These are phyloP conservation scores for Lodderomyces metapsilosis DNA, from an alignment of 1,139 yeast genomes.

Conservation along the genomic window DNA sequence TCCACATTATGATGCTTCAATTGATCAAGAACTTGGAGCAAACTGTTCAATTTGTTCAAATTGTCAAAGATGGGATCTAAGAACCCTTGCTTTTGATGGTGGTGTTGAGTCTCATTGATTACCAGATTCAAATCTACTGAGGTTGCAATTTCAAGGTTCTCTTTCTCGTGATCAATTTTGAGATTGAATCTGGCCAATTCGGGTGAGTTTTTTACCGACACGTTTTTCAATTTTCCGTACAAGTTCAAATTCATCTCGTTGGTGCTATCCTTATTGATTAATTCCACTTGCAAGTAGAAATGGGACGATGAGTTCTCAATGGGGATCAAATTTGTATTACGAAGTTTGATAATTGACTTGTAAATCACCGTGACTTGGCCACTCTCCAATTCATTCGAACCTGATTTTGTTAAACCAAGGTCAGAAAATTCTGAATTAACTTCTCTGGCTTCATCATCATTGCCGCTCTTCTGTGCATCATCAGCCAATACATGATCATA, in stretches of 20 bases:
- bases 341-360: conserved; percentile 33
- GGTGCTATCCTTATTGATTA: conserved; percentile 19
- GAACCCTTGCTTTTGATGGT: conserved; percentile 10
- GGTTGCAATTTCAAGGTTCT: conserved; percentile 30
- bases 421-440: conserved; percentile 13
- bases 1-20: conserved; percentile 27
- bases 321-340: conserved; percentile 36
- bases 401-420: background rate
- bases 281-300: conserved; percentile 32
- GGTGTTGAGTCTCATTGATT: background rate
- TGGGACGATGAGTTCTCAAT: conserved; percentile 34
- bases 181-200: conserved; percentile 21
- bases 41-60: conserved; percentile 31
- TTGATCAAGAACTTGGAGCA: conserved; percentile 36
- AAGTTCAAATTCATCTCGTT: conserved; percentile 28
- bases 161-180: conserved; percentile 20
- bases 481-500: conserved; percentile 14
- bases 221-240: conserved; percentile 32
- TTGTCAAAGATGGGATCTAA: conserved; percentile 29
- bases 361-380: conserved; percentile 16
- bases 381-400: background rate
- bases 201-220: conserved; percentile 15
- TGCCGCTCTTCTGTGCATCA: conserved; percentile 21
- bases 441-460: conserved; percentile 12
- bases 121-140: conserved; percentile 20